These are phyloP conservation scores for Chenopodium formosanum DNA, from an alignment of 148 eudicot species.

Conservation along the genomic window DNA sequence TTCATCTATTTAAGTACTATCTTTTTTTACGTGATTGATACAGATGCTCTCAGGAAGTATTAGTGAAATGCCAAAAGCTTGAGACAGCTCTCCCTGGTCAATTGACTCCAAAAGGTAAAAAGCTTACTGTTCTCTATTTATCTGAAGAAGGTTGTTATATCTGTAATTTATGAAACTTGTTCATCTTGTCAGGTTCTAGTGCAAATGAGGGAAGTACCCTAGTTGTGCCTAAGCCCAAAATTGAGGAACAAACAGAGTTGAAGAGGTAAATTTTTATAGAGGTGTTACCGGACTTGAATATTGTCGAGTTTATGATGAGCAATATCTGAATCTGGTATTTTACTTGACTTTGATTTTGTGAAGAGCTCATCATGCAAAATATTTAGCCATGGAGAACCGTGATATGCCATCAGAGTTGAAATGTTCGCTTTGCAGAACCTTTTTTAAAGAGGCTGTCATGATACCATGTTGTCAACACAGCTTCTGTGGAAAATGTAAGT, in stretches of 20 bases:
- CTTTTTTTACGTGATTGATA: not conserved
- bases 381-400: conserved; percentile 29
- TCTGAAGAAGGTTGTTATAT: not conserved
- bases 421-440: conserved; percentile 55
- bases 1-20: not conserved
- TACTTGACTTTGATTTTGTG: conserved; percentile 7
- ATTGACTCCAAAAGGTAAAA: conserved; percentile 40
- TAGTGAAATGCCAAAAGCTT: conserved; percentile 34
- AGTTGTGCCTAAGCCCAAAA: conserved; percentile 27
- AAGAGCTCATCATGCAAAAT: conserved; percentile 27
- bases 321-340: not conserved
- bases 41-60: conserved; percentile 29
- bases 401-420: conserved; percentile 57
- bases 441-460: conserved; percentile 81
- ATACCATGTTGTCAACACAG: conserved; percentile 86
- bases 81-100: conserved; percentile 33
- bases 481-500: conserved; percentile 72
- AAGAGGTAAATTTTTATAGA: conserved; percentile 37
- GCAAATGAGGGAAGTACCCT: conserved; percentile 34
- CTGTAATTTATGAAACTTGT: conserved; percentile 11
- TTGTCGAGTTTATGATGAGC: not conserved
- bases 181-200: conserved; percentile 36
- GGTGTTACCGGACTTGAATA: not conserved
- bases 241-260: conserved; percentile 28
- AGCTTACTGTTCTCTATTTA: not conserved